Percentiles rank a stretch among this genome's conserved stretches.
Conservation (phyloP, 768 basidiomycete species). For the Leucogyrophana mollusca region DNA sequence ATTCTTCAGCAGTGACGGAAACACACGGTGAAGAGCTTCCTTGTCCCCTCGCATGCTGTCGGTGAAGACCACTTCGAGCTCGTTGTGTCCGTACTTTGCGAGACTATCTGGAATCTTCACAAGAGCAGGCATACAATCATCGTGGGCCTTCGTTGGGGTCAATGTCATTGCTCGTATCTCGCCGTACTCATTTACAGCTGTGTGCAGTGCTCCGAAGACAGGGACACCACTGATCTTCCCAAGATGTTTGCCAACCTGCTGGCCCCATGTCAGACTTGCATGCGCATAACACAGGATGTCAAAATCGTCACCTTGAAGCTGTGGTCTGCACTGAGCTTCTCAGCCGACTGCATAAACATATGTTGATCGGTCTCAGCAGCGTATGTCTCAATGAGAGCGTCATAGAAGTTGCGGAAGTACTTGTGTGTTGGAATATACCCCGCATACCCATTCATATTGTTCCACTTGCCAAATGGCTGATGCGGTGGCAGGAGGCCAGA, state of each 20-base stretch:
- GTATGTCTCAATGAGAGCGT: constrained; percentile 21
- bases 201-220: constrained; percentile 24
- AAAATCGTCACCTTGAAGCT: constrained; percentile 20
- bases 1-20: constrained; percentile 18
- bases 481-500: no score
- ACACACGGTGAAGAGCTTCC: constrained; percentile 13
- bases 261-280: background rate
- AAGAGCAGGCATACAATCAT: constrained; percentile 26
- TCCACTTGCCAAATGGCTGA: constrained; percentile 1
- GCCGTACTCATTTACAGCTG: constrained; percentile 26
- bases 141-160: constrained; percentile 31
- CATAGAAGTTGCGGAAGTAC: constrained; percentile 23
- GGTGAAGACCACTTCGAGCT: constrained; percentile 25
- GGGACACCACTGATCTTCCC: constrained; percentile 22
- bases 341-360: constrained; percentile 20
- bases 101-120: constrained; percentile 22
- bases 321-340: constrained; percentile 21
- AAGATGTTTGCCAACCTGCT: constrained; percentile 27
- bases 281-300: background rate
- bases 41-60: constrained; percentile 30
- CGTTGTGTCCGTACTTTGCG: constrained; percentile 22
- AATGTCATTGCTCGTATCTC: constrained; percentile 22
- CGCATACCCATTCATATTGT: constrained; percentile 12
- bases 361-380: constrained; percentile 19
- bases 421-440: constrained; percentile 20